Evolutionary conservation across 805 yeast genomes (phyloP), one percentile per base, ranked within the genome.

Genomic region (Monosporozyma siamensis): DNA sequence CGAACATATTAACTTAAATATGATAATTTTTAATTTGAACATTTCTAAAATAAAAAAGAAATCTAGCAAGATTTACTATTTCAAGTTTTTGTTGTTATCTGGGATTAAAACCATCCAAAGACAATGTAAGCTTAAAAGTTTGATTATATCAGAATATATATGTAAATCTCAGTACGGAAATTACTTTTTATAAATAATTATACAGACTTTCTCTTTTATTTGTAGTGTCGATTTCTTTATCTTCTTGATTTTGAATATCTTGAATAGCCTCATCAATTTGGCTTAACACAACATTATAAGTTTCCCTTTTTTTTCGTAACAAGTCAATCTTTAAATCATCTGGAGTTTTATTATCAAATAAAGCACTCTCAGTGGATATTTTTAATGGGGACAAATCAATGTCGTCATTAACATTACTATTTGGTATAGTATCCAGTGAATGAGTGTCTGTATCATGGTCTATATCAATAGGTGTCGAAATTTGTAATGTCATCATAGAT

Each of bases 1-100:
- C 1, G 11, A 7, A 8, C 17, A 15, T 29, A 29, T 29, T 15
- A 18, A 18, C 17, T 29, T 15, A 22, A 17, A 32, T 32, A 32
- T 32, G 18, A 32, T 32, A 32, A 32, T 32, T 32, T 32, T 32
- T 32, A 32, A 32, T 32, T n/a, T n/a, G n/a, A n/a, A n/a, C n/a
- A n/a, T n/a, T n/a, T n/a, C n/a, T n/a, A n/a, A n/a, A n/a, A n/a
- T n/a, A n/a, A n/a, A n/a, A n/a, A n/a, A n/a, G n/a, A n/a, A n/a
- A n/a, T n/a, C n/a, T n/a, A n/a, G n/a, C n/a, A n/a, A n/a, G n/a
- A n/a, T n/a, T n/a, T n/a, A n/a, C n/a, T n/a, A n/a, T n/a, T n/a
- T n/a, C n/a, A n/a, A n/a, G n/a, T n/a, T n/a, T n/a, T n/a, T n/a
- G n/a, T n/a, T n/a, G n/a, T n/a, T n/a, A n/a, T n/a, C n/a, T n/a